Evolutionary conservation across 2,329 filamentous ascomycete species (phyloP), one percentile per base, ranked within the genome.

Genomic region (Capronia americana): DNA sequence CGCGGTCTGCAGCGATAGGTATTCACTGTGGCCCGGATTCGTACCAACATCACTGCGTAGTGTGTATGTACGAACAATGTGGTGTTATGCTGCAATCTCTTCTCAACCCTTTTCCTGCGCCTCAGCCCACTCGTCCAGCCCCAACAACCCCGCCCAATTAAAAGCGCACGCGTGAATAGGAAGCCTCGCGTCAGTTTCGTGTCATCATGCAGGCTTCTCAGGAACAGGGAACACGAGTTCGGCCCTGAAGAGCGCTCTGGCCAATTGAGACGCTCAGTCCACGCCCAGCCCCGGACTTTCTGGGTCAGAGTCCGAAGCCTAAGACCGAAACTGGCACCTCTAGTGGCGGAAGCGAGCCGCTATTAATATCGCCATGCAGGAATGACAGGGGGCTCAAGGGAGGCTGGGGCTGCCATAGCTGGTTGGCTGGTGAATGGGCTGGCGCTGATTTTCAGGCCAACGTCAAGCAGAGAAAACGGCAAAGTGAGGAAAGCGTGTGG

Each of bases 331-430:
- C 59, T 56, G 23, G 51, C 12, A 24, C 8, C 6, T 23, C 64
- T 68, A 70, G 68, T 63, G 68, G 68, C 68, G 68, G 68, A 59
- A 63, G 65, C 60, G 60, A 63, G 60, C 56, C 68, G 58, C 68
- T 70, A 70, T 68, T 68, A 68, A 70, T 70, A 70, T 64, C 63
- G 63, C 24, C 57, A 50, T 53, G 32, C 58, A 61, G 20, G 58
- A 54, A 26, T 34, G 38, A 24, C 38, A 53, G 48, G 58, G 57
- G 32, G 8, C 20, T 28, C 6, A 17, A 54, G 64, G 54, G 23
- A 23, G 44, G 41, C 58, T 63, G 62, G 62, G 61, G 34, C 17
- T 8, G 32, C 11, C 32, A 11, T 10, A 2, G 4, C 38, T 55
- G 48, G 59, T 30, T 60, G 44, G 57, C 34, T 32, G 26, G 26